These are phyloP conservation scores for Balansia obtecta DNA, from an alignment of 2,329 filamentous ascomycete species.

Conservation along the genomic window DNA sequence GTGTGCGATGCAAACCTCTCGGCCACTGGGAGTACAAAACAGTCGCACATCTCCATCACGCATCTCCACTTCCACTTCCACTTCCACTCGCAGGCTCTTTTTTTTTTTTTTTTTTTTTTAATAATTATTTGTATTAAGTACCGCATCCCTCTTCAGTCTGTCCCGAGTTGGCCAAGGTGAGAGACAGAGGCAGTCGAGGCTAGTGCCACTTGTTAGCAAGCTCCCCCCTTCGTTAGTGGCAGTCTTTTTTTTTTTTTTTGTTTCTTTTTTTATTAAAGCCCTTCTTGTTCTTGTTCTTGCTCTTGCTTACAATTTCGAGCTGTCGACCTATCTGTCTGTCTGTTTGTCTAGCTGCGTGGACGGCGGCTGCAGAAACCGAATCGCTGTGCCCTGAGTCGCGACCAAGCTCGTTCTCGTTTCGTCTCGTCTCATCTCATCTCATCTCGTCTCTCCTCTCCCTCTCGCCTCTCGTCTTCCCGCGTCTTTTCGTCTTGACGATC, in stretches of 20 bases:
- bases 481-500: background rate
- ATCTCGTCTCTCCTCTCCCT: background rate
- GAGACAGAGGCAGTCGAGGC: background rate
- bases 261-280: background rate
- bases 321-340: background rate
- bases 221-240: background rate
- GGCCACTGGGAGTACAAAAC: background rate
- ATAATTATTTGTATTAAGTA: background rate
- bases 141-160: background rate
- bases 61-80: conserved; percentile 1
- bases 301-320: background rate
- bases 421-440: no score
- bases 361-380: background rate
- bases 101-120: no score
- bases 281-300: background rate
- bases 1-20: background rate
- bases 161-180: background rate
- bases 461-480: no score
- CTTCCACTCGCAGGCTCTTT: background rate
- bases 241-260: no score
- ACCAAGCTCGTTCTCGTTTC: no score
- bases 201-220: conserved; percentile 1
- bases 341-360: background rate
- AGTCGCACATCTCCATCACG: background rate
- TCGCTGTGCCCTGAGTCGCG: background rate